A percentile compares a stretch with the other conserved stretches of the same genome.
Conservation (phyloP, 495 filamentous ascomycete species). For the Penicillium chermesinum region DNA sequence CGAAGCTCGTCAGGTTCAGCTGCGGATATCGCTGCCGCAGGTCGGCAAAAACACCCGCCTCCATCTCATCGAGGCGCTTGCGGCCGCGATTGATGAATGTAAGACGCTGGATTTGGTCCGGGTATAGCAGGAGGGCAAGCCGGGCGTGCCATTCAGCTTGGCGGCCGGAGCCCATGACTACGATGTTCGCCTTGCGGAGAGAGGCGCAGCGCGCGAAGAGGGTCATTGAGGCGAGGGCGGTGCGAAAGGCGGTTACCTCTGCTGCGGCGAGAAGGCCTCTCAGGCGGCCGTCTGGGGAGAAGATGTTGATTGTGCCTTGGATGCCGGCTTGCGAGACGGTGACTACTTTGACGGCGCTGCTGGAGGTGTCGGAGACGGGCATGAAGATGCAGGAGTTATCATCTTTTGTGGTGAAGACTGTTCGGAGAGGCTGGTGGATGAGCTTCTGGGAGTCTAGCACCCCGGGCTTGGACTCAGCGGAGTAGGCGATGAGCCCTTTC, state of each 20-base stretch:
- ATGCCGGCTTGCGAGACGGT: slow-evolving; percentile 37
- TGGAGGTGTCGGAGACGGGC: slow-evolving; percentile 63
- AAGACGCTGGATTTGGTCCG: slow-evolving; percentile 60
- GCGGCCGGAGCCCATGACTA: slow-evolving; percentile 80
- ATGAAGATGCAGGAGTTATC: slow-evolving; percentile 80
- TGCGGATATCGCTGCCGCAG: slow-evolving; percentile 23
- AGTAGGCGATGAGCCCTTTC: slow-evolving; percentile 27
- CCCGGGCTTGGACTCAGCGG: slow-evolving; percentile 20
- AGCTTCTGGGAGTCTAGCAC: slow-evolving; percentile 17
- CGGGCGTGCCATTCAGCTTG: slow-evolving; percentile 94
- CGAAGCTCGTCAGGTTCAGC: slow-evolving; percentile 19
- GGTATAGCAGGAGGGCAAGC: slow-evolving; percentile 63
- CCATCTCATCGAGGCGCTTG: slow-evolving; percentile 36
- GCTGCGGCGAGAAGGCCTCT: slow-evolving; percentile 77
- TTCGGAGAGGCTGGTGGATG: slow-evolving; percentile 72
- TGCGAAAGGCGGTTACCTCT: slow-evolving; percentile 89
- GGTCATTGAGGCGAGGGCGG: slow-evolving; percentile 76
- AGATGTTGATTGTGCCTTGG: slow-evolving; percentile 74
- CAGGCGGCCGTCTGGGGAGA: slow-evolving; percentile 61
- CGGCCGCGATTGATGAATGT: slow-evolving; percentile 72
- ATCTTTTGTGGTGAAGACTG: slow-evolving; percentile 60
- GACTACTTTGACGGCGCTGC: slow-evolving; percentile 61
- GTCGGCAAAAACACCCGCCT: slow-evolving; percentile 21
- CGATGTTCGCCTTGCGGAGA: slow-evolving; percentile 55
- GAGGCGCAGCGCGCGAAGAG: slow-evolving; percentile 55